phyloP scores from a whole-genome alignment of 805 yeast genomes.

The Starmera quercuum region DNA sequence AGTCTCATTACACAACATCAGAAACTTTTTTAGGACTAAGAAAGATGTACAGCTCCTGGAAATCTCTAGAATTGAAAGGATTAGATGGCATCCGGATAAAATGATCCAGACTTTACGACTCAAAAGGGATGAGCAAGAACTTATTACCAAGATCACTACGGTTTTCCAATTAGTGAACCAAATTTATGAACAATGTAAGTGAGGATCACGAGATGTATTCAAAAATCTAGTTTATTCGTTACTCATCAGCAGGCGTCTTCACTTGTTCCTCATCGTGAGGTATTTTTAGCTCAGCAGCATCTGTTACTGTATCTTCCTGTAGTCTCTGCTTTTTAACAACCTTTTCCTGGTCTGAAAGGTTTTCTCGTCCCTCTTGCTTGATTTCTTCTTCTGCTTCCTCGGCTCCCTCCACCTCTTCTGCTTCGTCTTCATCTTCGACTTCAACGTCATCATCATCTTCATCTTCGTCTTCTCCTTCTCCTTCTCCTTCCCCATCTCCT shows the following conservation, averaged over 20 bases:
- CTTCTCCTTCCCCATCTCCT: slow-evolving; percentile 31
- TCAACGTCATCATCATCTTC: slow-evolving; percentile 24
- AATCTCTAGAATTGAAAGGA: slow-evolving; percentile 38
- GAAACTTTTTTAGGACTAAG: slow-evolving; percentile 9
- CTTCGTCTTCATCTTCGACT: slow-evolving; percentile 22
- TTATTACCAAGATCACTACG: slow-evolving; percentile 25
- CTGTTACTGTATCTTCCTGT: too few relatives aligned
- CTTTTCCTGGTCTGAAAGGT: slow-evolving; percentile 11
- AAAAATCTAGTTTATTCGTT: neutral
- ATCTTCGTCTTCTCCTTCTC: slow-evolving; percentile 32
- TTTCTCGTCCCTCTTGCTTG: slow-evolving; percentile 5
- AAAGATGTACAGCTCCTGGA: slow-evolving; percentile 2
- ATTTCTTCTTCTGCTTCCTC: slow-evolving; percentile 13
- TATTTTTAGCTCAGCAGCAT: slow-evolving; percentile 10
- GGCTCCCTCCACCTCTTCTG: slow-evolving; percentile 20
- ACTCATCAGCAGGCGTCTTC: slow-evolving; percentile 3
- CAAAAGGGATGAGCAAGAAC: slow-evolving; percentile 1
- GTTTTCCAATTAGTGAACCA: slow-evolving; percentile 36
- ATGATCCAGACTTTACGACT: slow-evolving; percentile 30
- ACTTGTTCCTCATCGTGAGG: slow-evolving; percentile 21
- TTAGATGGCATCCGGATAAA: slow-evolving; percentile 69
- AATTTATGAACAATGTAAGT: slow-evolving; percentile 22
- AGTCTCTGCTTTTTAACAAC: slow-evolving; percentile 7
- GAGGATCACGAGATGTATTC: too few relatives aligned
- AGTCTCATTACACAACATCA: slow-evolving; percentile 6